Base-by-base conservation (phyloP, 306 rosid species). In the Benincasa hispida region DNA sequence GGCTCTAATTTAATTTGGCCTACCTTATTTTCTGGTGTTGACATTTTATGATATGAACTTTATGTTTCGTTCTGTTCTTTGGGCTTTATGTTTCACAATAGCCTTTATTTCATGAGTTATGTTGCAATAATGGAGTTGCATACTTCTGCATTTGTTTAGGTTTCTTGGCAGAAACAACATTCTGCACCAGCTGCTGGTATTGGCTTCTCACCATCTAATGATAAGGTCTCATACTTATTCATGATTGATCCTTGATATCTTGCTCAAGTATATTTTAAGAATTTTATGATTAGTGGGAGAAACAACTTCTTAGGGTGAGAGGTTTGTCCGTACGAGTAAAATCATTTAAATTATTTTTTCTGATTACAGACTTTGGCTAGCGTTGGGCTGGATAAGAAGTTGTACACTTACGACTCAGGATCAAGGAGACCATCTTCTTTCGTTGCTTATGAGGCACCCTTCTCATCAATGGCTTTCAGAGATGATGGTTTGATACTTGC, bases 151-250 rank as follows among this genome's bases (percentile, higher is more conserved):
- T 53, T 70, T 56, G 72, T 72, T 77, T 42, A 95, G 99, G 85
- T 87, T 68, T 92, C 99, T 76, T 95, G 99, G 99, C 79, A 81
- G 89, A 95, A 92, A 87, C 99, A 90, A 85, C 99, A 95, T 85
- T 92, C 98, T 75, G 99, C 99, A 28, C 99, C 99, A 65, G 87
- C 97, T 80, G 98, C 98, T 81, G 99, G 97, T 80, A 84, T 92
- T 87, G 83, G 98, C 88, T 92, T 95, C 88, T 95, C 98, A 75
- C 96, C 98, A 60, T 88, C 98, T 83, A 95, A 87, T 80, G 99
- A 95, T 88, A 95, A 95, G 99, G 99, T 95, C 76, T 79, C 74
- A 15, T 86, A 57, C 75, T 22, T 65, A 53, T 21, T 77, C 41
- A 1, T 65, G 74, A 42, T 63, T 77, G 41, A n/a, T 19, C 61